Percentiles rank a stretch among this genome's conserved stretches.
Evolutionary conservation across 176 grass and related monocot species (phyloP).

Genomic region (Luzula sylvatica): DNA sequence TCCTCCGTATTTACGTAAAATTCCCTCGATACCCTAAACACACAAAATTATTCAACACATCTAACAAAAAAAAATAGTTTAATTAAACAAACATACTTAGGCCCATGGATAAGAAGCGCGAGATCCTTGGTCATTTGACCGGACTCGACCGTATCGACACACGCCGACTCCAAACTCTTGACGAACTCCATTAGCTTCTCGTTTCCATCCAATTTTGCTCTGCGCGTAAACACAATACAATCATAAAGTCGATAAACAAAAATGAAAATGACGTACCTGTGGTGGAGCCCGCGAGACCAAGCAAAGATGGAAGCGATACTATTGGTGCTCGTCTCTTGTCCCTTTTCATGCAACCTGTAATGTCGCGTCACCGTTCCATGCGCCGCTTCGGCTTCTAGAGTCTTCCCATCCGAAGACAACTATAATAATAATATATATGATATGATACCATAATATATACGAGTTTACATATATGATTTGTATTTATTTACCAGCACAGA

Average conservation of each 20-base stretch:
- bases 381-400: conserved; percentile 88
- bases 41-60: conserved; percentile 8
- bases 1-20: conserved; percentile 71
- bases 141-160: conserved; percentile 78
- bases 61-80: not conserved
- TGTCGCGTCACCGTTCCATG: conserved; percentile 96
- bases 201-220: conserved; percentile 89
- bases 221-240: conserved; percentile 22
- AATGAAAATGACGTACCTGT: conserved; percentile 39
- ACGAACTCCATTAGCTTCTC: conserved; percentile 54
- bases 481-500: conserved; percentile 56
- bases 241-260: not conserved
- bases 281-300: conserved; percentile 89
- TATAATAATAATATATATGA: too few relatives aligned
- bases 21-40: conserved; percentile 64
- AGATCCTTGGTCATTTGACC: conserved; percentile 99
- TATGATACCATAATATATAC: too few relatives aligned
- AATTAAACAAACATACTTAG: conserved; percentile 44
- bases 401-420: conserved; percentile 93
- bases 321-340: conserved; percentile 95
- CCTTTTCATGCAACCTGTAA: conserved; percentile 83
- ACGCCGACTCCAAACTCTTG: conserved; percentile 81
- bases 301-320: conserved; percentile 98
- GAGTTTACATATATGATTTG: too few relatives aligned
- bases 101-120: conserved; percentile 77